Base-by-base conservation (phyloP, 208 protist genomes). In the Acanthamoeba rhysodes region DNA sequence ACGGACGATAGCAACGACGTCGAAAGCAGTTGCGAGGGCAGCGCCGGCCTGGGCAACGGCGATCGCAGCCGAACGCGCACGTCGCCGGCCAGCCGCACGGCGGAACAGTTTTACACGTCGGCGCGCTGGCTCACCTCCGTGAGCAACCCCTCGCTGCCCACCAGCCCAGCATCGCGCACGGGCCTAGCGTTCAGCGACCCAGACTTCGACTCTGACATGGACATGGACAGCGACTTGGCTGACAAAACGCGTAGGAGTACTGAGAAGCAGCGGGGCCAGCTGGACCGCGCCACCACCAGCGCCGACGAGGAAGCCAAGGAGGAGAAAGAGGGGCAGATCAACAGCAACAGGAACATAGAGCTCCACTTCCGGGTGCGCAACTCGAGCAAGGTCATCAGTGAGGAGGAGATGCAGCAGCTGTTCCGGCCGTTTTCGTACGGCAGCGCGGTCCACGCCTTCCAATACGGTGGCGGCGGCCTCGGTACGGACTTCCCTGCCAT, bases 351-450 rank as follows among this genome's bases (percentile, higher is more conserved):
- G 27, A 59, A 0, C 32, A 37, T 45, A 0, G 50, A 88, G 80
- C 80, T 88, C 7, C 80, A 88, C 80, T 88, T 88, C 80, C 80
- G 80, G 14, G 80, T 88, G 80, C 80, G 32, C 14, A 64, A 55
- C 80, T 18, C 80, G 50, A 45, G 80, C 41, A 55, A 64, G 45
- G 80, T 41, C 16, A 29, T 55, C 50, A 64, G 50, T 24, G 80
- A 88, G n/a, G 80, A 88, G 50, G 50, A 88, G 20, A 5, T 88
- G 29, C 16, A 32, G 45, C 80, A 88, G 80, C 80, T 88, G 32
- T 88, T 88, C 80, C 80, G 29, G 50, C 80, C 80, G 7, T 88
- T 88, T n/a, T 88, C 80, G 50, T 88, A 88, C 50, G 53, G 80
- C 50, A 88, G 29, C 80, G 80, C 80, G 29, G 48, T 88, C 29